A percentile compares a stretch with the other conserved stretches of the same genome.
phyloP scores from a whole-genome alignment of 768 basidiomycete species.

The Suillus variegatus region DNA sequence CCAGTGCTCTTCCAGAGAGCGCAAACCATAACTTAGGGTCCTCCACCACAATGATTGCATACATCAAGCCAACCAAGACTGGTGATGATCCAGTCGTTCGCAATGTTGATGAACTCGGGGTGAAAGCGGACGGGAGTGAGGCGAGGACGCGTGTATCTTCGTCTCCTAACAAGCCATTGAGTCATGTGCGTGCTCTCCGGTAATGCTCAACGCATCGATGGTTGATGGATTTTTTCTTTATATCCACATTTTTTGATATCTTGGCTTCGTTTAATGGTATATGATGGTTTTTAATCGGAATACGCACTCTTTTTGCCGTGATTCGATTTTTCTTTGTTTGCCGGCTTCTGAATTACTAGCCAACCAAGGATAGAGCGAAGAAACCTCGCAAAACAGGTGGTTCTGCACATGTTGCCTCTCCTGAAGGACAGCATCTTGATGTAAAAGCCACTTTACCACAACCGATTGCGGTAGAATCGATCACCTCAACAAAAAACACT shows the following conservation, averaged over 20 bases:
- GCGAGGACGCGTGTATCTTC: conserved; percentile 30
- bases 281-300: conserved; percentile 28
- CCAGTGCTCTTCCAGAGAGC: conserved; percentile 25
- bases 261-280: conserved; percentile 33
- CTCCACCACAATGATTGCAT: conserved; percentile 74
- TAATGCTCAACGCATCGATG: conserved; percentile 50
- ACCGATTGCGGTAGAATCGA: neutral
- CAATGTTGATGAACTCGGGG: conserved; percentile 42
- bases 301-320: conserved; percentile 21
- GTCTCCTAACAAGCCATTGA: conserved; percentile 65
- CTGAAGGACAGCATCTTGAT: neutral
- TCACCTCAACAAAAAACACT: neutral
- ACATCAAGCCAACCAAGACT: conserved; percentile 51
- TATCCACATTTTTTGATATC: conserved; percentile 7
- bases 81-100: conserved; percentile 40
- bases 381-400: conserved; percentile 55
- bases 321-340: conserved; percentile 18
- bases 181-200: conserved; percentile 87
- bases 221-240: conserved; percentile 36
- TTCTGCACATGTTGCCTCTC: conserved; percentile 18
- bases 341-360: conserved; percentile 43
- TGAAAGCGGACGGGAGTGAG: conserved; percentile 39
- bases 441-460: neutral
- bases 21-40: conserved; percentile 57
- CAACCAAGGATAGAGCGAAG: conserved; percentile 72